Base-by-base conservation (phyloP, 2,329 filamentous ascomycete species). In the Nigrospora sphaerica region DNA sequence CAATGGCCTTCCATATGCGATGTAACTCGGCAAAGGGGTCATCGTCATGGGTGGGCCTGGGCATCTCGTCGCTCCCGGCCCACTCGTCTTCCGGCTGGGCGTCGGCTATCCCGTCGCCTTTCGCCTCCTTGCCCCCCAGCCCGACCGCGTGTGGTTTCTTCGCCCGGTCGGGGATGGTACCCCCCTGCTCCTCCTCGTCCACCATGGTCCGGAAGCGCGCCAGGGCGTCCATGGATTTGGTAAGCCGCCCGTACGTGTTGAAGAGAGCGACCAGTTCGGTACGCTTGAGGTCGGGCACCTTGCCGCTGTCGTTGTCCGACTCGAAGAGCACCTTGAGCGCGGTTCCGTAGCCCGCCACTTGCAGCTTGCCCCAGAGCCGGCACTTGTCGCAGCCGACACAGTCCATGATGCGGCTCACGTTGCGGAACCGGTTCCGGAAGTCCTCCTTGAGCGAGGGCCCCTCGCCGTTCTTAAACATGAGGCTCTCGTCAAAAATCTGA, bases 361-460 rank as follows among this genome's bases (percentile, higher is more conserved):
- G 93, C 34, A 98, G 71, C 69, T 98, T 98, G 42, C 93, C 93
- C 93, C 93, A 98, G 3, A 98, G 81, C 10, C 93, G 83, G 69
- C 93, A 98, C 71, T 98, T 98, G 71, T 98, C 93, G 66, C 93
- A 98, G 39, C 93, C 93, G 17, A 97, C 92, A 57, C 93, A 98
- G 66, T 98, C 93, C 93, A 98, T 98, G 53, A 97, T 77, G 36
- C 93, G 83, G 64, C 88, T 95, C 50, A 98, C 88, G 62, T 98
- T 98, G 62, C 93, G 83, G 77, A 98, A 98, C 14, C 93, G 87
- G 66, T 95, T 93, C 57, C 89, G 86, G 75, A 98, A 98, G 62
- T 98, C 93, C 62, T 97, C 92, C 66, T 97, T 98, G 47, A 98
- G 71, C 3, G 80, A 88, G 3, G 86, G 78, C 2, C 81, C 81